phyloP scores from a whole-genome alignment of 1,139 yeast genomes.

The Pichia sp. region DNA sequence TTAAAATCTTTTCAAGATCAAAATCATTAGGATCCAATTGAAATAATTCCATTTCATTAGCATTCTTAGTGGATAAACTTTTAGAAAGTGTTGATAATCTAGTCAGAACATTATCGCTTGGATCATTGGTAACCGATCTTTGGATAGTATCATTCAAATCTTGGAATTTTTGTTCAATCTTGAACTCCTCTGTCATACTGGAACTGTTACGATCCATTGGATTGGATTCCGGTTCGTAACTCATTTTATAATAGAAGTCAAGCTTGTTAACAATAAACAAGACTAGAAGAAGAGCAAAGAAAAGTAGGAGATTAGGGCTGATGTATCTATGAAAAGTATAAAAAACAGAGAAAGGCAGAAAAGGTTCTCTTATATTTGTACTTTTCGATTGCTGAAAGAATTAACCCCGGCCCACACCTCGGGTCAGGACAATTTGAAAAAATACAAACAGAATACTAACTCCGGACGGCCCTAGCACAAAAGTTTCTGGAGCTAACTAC shows the following conservation, averaged over 20 bases:
- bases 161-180: not conserved
- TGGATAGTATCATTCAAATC: conserved; percentile 36
- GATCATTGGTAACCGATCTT: conserved; percentile 2
- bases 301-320: too few relatives aligned
- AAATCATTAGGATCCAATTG: conserved; percentile 26
- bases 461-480: too few relatives aligned
- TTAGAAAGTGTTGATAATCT: conserved; percentile 25
- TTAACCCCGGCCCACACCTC: too few relatives aligned
- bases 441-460: too few relatives aligned
- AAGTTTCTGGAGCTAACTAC: too few relatives aligned
- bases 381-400: too few relatives aligned
- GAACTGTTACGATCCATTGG: not conserved
- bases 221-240: not conserved
- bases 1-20: conserved; percentile 32
- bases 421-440: too few relatives aligned
- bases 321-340: too few relatives aligned
- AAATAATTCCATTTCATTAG: conserved; percentile 24
- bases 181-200: not conserved
- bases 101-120: conserved; percentile 22
- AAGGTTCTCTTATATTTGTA: too few relatives aligned
- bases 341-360: too few relatives aligned
- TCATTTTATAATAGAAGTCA: not conserved
- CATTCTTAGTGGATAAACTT: conserved; percentile 23
- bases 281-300: too few relatives aligned
- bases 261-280: too few relatives aligned